Evolutionary conservation across 208 protist genomes (phyloP), one percentile per base, ranked within the genome.

Genomic region (Trypanosoma vivax): DNA sequence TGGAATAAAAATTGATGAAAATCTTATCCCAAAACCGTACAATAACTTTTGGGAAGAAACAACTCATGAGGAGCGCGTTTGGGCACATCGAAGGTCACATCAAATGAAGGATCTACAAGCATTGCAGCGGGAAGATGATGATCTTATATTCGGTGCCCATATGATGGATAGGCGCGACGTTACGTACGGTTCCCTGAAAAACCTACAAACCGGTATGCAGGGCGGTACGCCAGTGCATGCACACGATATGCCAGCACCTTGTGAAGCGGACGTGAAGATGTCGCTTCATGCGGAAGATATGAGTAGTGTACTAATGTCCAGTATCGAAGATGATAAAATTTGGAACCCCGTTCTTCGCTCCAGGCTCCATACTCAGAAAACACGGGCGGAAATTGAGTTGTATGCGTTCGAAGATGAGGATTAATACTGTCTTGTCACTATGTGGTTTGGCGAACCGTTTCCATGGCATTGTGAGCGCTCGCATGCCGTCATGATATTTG

Each of bases 21-120:
- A 53, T 43, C 65, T 85, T 10, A 94, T 94, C 56, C 87, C 77
- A 13, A 65, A 63, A 21, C 87, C 87, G 2, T 94, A 94, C 65
- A 91, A 91, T 50, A 91, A 94, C 68, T 94, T 94, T 60, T 94
- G 82, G 81, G 87, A 91, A 27, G 83, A 91, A 47, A 91, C 87
- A 9, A 91, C 83, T 14, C 81, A 89, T 39, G 83, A 94, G 47
- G 87, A 94, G 50, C 79, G 87, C 21, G 87, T 89, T 1, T 94
- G 87, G 83, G 87, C 83, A 27, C 80, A 91, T 30, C 48, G 83
- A 38, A 65, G 87, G 5, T 94, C 87, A n/a, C 68, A 89, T 51
- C 83, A 90, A 58, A 70, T 94, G 73, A 94, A 94, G 48, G 83
- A 94, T 21, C 45, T 90, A 18, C 87, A 94, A 46, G 83, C 87